Evolutionary conservation across 108 stramenopile genomes (phyloP).

Genomic region (Fistulifera solaris): DNA sequence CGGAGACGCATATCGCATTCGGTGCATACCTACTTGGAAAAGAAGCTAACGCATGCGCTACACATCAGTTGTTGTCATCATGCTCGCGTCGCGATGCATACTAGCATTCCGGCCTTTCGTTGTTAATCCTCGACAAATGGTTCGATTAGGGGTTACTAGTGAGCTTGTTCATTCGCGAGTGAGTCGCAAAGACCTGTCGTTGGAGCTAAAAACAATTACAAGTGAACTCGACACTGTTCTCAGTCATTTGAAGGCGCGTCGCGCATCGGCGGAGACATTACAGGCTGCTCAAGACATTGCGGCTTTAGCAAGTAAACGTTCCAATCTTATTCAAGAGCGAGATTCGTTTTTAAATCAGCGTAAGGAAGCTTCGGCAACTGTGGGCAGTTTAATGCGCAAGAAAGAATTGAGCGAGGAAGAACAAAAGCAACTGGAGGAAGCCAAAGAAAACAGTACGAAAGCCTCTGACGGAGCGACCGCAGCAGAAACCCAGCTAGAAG

Average conservation of each 20-base stretch:
- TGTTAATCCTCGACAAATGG: too few species aligned
- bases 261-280: slow-evolving; percentile 56
- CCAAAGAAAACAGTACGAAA: slow-evolving; percentile 34
- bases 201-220: slow-evolving; percentile 56
- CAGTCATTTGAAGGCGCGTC: slow-evolving; percentile 67
- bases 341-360: slow-evolving; percentile 61
- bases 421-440: slow-evolving; percentile 31
- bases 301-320: slow-evolving; percentile 36
- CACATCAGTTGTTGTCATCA: too few species aligned
- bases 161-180: slow-evolving; percentile 10
- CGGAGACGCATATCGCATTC: too few species aligned
- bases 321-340: slow-evolving; percentile 55
- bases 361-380: slow-evolving; percentile 58
- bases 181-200: slow-evolving; percentile 37
- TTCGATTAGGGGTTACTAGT: too few species aligned
- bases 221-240: slow-evolving; percentile 54
- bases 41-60: too few species aligned
- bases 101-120: too few species aligned
- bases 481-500: slow-evolving; percentile 40
- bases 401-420: slow-evolving; percentile 3
- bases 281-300: slow-evolving; percentile 57
- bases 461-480: slow-evolving; percentile 51
- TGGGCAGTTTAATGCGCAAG: slow-evolving; percentile 61
- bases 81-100: too few species aligned
- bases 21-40: too few species aligned